Evolutionary conservation across 208 protist species (phyloP), one percentile per base, ranked within the genome.

Genomic region (Porcisia hertigi): DNA sequence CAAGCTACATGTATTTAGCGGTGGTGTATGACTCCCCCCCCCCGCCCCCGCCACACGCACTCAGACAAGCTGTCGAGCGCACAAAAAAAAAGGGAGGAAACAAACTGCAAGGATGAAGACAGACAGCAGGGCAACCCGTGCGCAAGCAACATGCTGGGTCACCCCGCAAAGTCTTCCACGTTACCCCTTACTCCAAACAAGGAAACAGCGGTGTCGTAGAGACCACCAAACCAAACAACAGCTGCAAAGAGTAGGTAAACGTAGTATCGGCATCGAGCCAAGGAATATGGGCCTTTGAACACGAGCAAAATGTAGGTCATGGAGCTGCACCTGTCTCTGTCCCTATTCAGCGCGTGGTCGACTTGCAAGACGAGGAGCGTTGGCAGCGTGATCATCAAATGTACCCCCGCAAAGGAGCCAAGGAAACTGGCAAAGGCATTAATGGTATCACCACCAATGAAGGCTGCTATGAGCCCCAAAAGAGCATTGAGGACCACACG

Each of bases 341-440:
- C 77, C 12, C 72, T 80, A 30, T 71, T 77, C 30, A 92, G 34
- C 3, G 88, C 76, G 72, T 85, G 76, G 43, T 90, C 83, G 14
- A 85, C 74, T 75, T 90, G 81, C 47, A 94, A 67, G 9, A 76
- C 83, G 30, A 96, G 83, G 41, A 92, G 81, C 20, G 90, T 79
- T 3, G 87, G 90, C 25, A 96, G 84, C 49, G 90, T 91, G 54
- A 93, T 83, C 88, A 92, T 94, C 58, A 96, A 86, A 77, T 94
- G 90, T 34, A 96, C 88, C 3, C 87, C 92, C 0, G 80, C 88
- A 77, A 96, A 93, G 11, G 87, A 86, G 30, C 90, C 92, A n/a
- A 92, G 82, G 57, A 96, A 94, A 71, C 90, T 91, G 54, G 88
- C 88, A 73, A 94, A 87, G 9, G 92, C 76, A 83, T 92, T 94